Conservation (phyloP, 768 basidiomycete species). For the Trametes coccinea region DNA sequence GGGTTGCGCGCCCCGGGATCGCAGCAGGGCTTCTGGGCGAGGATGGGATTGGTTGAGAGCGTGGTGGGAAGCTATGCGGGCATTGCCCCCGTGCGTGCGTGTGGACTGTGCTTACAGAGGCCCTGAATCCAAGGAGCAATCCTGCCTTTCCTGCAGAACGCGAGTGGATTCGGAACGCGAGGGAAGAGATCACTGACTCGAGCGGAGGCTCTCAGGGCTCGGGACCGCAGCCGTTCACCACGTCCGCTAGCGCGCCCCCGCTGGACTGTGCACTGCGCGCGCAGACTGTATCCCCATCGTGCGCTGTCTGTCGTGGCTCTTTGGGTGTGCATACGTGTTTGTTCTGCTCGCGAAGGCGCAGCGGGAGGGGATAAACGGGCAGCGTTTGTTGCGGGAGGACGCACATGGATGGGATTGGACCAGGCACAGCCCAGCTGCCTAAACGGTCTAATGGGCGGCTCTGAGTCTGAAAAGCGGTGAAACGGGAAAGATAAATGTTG, state of each 20-base stretch:
- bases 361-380: conserved; percentile 3
- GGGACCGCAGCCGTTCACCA: conserved; percentile 9
- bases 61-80: conserved; percentile 2
- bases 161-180: conserved; percentile 2
- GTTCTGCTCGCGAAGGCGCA: conserved; percentile 1
- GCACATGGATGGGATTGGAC: conserved; percentile 16
- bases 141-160: conserved; percentile 9
- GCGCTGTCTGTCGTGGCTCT: neutral
- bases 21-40: neutral
- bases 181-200: conserved; percentile 16
- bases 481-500: conserved; percentile 22
- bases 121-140: neutral
- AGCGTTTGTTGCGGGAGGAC: neutral
- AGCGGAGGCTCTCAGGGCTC: conserved; percentile 10
- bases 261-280: conserved; percentile 9
- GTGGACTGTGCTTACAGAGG: neutral
- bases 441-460: conserved; percentile 25
- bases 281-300: neutral
- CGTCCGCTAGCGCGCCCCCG: conserved; percentile 1
- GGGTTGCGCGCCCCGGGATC: conserved; percentile 12
- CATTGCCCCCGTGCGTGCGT: conserved; percentile 1
- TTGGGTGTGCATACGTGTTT: conserved; percentile 7
- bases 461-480: conserved; percentile 34
- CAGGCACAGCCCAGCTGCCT: conserved; percentile 21
- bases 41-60: neutral